These are phyloP conservation scores for Auriculariales sp. DNA, from an alignment of 768 basidiomycete species.

Conservation along the genomic window DNA sequence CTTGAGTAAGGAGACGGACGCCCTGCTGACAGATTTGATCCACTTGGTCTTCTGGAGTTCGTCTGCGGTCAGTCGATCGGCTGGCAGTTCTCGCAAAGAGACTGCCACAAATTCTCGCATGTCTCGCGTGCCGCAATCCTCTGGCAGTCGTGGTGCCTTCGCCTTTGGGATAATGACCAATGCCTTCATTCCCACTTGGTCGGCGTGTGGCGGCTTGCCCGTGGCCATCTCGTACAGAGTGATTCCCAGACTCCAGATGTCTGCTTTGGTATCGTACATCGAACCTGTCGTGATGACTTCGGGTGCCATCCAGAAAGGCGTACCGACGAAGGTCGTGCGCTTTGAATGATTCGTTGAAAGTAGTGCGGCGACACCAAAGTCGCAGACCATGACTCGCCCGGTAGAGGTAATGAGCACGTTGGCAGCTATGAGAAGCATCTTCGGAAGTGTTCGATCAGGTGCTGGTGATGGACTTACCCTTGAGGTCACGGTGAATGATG, in stretches of 20 bases:
- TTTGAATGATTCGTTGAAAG: slow-evolving; percentile 75
- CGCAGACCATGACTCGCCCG: slow-evolving; percentile 89
- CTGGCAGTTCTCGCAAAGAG: slow-evolving; percentile 70
- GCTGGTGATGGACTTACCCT: slow-evolving; percentile 25
- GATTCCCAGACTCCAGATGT: slow-evolving; percentile 96
- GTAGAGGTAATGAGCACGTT: slow-evolving; percentile 83
- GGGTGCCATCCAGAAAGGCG: slow-evolving; percentile 99
- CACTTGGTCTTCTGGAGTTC: slow-evolving; percentile 79
- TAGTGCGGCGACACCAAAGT: slow-evolving; percentile 95
- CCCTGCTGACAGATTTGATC: slow-evolving; percentile 67
- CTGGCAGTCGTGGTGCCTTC: slow-evolving; percentile 66
- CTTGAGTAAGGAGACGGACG: slow-evolving; percentile 49
- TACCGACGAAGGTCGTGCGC: slow-evolving; percentile 91
- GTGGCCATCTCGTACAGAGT: slow-evolving; percentile 93
- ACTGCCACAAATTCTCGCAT: slow-evolving; percentile 77
- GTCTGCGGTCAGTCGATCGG: slow-evolving; percentile 73
- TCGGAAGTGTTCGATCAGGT: background rate
- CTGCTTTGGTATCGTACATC: slow-evolving; percentile 93
- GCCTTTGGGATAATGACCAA: slow-evolving; percentile 81
- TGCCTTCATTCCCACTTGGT: slow-evolving; percentile 68
- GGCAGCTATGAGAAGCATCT: slow-evolving; percentile 38
- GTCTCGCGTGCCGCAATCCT: slow-evolving; percentile 67
- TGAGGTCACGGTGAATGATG: slow-evolving; percentile 95
- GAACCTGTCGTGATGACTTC: slow-evolving; percentile 84
- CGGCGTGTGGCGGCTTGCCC: slow-evolving; percentile 87